Evolutionary conservation across 108 stramenopile genomes (phyloP).

Genomic region (Fragilaria radians): DNA sequence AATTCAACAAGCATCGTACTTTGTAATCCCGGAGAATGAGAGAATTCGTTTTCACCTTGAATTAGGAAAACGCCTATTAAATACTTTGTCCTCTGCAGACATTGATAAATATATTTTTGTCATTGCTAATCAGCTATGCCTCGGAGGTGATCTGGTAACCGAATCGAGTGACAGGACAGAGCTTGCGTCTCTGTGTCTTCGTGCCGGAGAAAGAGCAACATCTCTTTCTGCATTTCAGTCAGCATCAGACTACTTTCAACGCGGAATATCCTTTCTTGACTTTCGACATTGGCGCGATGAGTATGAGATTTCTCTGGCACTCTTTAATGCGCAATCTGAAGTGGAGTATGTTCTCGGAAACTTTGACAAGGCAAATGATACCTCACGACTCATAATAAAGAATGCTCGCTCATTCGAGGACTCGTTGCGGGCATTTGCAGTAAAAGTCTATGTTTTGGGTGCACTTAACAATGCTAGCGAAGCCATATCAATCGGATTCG

Average conservation of each 20-base stretch:
- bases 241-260: conserved; percentile 8
- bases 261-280: conserved; percentile 10
- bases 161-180: conserved; percentile 2
- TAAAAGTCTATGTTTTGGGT: conserved; percentile 16
- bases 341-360: conserved; percentile 27
- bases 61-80: conserved; percentile 27
- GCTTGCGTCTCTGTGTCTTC: conserved; percentile 11
- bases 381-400: conserved; percentile 14
- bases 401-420: conserved; percentile 19
- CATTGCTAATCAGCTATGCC: conserved; percentile 31
- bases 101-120: conserved; percentile 15
- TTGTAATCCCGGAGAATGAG: conserved; percentile 21
- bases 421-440: conserved; percentile 26
- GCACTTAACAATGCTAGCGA: conserved; percentile 12
- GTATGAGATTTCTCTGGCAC: conserved; percentile 30
- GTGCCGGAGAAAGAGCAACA: conserved; percentile 18
- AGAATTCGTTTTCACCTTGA: conserved; percentile 36
- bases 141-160: conserved; percentile 16
- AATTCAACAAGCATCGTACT: conserved; percentile 29
- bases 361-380: conserved; percentile 7
- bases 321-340: conserved; percentile 38
- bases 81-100: conserved; percentile 16
- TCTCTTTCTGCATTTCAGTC: conserved; percentile 10
- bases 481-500: conserved; percentile 18
- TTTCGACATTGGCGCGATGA: conserved; percentile 20